Percentiles rank a stretch among this genome's conserved stretches.
These are phyloP conservation scores for Metarhizium rileyi DNA, from an alignment of 2,329 filamentous ascomycete genomes.

Conservation along the genomic window DNA sequence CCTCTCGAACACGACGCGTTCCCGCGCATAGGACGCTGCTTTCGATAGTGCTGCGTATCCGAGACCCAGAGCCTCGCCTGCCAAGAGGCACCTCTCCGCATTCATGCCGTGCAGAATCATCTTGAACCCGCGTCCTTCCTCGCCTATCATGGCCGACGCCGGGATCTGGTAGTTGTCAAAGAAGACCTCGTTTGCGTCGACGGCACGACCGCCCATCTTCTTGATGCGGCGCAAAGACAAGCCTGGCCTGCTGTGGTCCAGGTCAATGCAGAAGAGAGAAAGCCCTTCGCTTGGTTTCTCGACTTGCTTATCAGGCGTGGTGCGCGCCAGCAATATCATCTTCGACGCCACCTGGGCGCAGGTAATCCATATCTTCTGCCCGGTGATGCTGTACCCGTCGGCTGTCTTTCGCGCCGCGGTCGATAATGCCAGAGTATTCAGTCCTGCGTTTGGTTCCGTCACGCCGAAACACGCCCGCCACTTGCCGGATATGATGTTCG, in stretches of 20 bases:
- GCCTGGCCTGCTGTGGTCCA: conserved; percentile 49
- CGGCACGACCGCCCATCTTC: conserved; percentile 77
- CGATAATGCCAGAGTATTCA: conserved; percentile 64
- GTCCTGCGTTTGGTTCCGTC: conserved; percentile 72
- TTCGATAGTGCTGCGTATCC: conserved; percentile 61
- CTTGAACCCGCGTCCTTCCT: conserved; percentile 68
- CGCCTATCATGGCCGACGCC: conserved; percentile 54
- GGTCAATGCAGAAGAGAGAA: conserved; percentile 71
- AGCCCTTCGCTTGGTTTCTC: conserved; percentile 64
- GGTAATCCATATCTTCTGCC: conserved; percentile 86
- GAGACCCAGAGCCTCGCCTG: conserved; percentile 69
- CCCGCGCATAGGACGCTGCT: conserved; percentile 55
- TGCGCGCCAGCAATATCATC: conserved; percentile 76
- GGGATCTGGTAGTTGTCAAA: conserved; percentile 70
- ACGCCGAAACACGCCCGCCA: conserved; percentile 73
- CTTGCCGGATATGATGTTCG: conserved; percentile 61
- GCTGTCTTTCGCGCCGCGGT: conserved; percentile 49
- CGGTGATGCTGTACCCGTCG: conserved; percentile 56
- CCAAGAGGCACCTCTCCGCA: conserved; percentile 64
- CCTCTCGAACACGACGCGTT: conserved; percentile 55
- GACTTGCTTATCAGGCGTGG: conserved; percentile 57
- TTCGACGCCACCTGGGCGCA: conserved; percentile 73
- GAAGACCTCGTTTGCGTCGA: conserved; percentile 82
- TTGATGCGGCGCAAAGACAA: conserved; percentile 63
- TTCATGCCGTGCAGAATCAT: conserved; percentile 75